phyloP scores from a whole-genome alignment of 2,329 filamentous ascomycete species.

The Beauveria pseudobassiana region DNA sequence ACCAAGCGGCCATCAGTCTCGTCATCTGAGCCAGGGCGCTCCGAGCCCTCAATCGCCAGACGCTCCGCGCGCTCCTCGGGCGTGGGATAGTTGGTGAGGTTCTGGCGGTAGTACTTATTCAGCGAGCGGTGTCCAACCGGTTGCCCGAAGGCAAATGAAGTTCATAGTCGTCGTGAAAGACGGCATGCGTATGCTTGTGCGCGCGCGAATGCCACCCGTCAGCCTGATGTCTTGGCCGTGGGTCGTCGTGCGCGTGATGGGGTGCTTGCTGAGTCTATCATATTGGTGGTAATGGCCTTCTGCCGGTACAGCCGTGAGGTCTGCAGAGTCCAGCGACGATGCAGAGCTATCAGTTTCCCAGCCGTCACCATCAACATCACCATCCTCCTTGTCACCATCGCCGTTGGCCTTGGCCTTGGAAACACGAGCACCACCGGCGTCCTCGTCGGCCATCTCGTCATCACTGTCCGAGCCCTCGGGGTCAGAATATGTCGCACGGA shows the following conservation, averaged over 20 bases:
- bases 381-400: conserved; percentile 43
- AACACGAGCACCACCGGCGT: conserved; percentile 55
- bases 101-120: conserved; percentile 85
- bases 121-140: conserved; percentile 85
- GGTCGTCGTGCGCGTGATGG: conserved; percentile 69
- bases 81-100: conserved; percentile 76
- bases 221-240: conserved; percentile 63
- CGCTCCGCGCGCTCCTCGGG: conserved; percentile 66
- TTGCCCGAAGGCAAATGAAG: conserved; percentile 83
- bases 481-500: conserved; percentile 91
- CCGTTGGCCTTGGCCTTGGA: conserved; percentile 40
- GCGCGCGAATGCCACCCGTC: conserved; percentile 80
- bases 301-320: conserved; percentile 71
- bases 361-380: conserved; percentile 58
- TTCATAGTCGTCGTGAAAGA: conserved; percentile 89
- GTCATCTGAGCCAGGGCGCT: conserved; percentile 24
- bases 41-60: conserved; percentile 48
- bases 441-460: conserved; percentile 42
- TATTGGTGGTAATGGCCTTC: conserved; percentile 65
- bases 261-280: conserved; percentile 63
- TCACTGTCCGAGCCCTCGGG: conserved; percentile 57
- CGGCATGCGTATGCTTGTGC: conserved; percentile 64
- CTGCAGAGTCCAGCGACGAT: conserved; percentile 82
- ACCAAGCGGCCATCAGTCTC: conserved; percentile 29
- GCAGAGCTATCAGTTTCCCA: conserved; percentile 94